These are phyloP conservation scores for Lactifluus pinguis DNA, from an alignment of 768 basidiomycete species.

Conservation along the genomic window DNA sequence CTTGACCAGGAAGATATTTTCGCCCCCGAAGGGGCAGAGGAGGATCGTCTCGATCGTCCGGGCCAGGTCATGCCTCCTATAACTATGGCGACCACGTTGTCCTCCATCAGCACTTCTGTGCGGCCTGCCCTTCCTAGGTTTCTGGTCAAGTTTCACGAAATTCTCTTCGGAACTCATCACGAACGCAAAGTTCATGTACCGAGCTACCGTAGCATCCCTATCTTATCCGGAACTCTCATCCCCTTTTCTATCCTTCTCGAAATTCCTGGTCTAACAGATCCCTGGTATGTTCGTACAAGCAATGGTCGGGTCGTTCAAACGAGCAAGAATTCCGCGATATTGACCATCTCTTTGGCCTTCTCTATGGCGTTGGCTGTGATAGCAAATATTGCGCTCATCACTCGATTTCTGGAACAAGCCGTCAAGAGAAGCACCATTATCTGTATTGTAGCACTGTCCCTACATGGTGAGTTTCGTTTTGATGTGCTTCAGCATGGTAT, in stretches of 20 bases:
- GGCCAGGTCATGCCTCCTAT: background rate
- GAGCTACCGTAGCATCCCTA: slow-evolving; percentile 54
- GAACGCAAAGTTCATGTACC: slow-evolving; percentile 31
- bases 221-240: slow-evolving; percentile 57
- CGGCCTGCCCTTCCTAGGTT: slow-evolving; percentile 12
- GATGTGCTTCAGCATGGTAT: background rate
- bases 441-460: slow-evolving; percentile 52
- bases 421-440: slow-evolving; percentile 54
- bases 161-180: slow-evolving; percentile 19
- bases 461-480: slow-evolving; percentile 48
- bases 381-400: slow-evolving; percentile 59
- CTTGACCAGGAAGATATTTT: background rate
- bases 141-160: slow-evolving; percentile 16
- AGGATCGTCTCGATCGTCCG: background rate
- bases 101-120: background rate
- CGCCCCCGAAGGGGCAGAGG: background rate
- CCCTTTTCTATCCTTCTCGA: slow-evolving; percentile 77
- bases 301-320: slow-evolving; percentile 37
- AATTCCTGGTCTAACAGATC: slow-evolving; percentile 70
- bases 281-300: slow-evolving; percentile 59
- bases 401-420: slow-evolving; percentile 63
- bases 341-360: slow-evolving; percentile 52
- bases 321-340: slow-evolving; percentile 43
- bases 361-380: slow-evolving; percentile 60
- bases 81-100: background rate